Evolutionary conservation across 495 filamentous ascomycete species (phyloP), one percentile per base, ranked within the genome.

Genomic region (Daldinia caldariorum): DNA sequence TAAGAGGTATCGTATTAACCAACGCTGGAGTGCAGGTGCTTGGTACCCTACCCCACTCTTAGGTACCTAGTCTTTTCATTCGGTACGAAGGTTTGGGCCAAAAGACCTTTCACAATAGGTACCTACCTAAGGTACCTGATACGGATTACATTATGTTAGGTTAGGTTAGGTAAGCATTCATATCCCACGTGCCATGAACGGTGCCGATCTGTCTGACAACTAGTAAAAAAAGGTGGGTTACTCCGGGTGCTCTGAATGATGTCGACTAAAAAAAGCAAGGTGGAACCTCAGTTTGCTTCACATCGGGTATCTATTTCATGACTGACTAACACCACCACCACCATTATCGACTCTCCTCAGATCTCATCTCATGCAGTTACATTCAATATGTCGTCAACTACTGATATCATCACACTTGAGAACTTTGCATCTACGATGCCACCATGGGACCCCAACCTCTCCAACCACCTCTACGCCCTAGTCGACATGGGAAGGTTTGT

Each of bases 401-500:
- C 47, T 34, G 78, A 82, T 63, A 79, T 84, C 20, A 77, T 86
- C 34, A 84, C 82, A 4, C 79, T 87, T 56, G 83, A 84, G 8
- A 86, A 88, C 59, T 82, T 84, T 37, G 66, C 77, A 58, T 73
- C 80, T n/a, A 82, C 78, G 63, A 75, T 86, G 76, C 80, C 84
- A 35, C 69, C 67, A 66, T 86, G 83, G 78, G 69, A 80, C 43
- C 77, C 81, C 16, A 60, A 74, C 41, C 76, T 69, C 29, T 50
- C 77, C 38, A 85, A 77, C 69, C 79, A 85, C 34, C 80, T 86
- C 51, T 84, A 83, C 72, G 87, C 83, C 57, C 74, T 93, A 7
- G 90, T 93, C 54, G 90, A 93, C 67, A 91, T 93, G 83, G 90
- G 90, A 74, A 92, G 89, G 90, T 91, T 80, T 78, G 77, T 75